Conservation (phyloP, 2,329 filamentous ascomycete genomes). For the Camillea tinctor region DNA sequence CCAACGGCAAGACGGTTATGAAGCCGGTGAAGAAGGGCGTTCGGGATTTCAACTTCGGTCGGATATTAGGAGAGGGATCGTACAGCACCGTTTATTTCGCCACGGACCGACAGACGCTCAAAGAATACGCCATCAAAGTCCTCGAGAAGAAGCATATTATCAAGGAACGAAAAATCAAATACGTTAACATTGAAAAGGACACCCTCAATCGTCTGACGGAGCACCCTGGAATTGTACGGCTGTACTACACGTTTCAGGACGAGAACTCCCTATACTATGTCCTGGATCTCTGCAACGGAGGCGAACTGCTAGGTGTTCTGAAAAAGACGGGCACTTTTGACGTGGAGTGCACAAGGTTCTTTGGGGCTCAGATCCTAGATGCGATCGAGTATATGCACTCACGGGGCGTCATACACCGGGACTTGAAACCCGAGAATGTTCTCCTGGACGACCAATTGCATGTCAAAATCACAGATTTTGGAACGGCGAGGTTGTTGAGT, state of each 20-base stretch:
- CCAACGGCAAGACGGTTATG: conserved; percentile 76
- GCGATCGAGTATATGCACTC: conserved; percentile 98
- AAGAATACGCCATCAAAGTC: conserved; percentile 97
- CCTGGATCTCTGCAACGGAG: conserved; percentile 86
- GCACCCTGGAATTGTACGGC: conserved; percentile 90
- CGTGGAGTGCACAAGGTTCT: conserved; percentile 90
- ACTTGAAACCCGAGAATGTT: conserved; percentile 96
- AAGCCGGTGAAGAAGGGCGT: conserved; percentile 94
- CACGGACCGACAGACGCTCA: conserved; percentile 88
- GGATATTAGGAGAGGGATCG: conserved; percentile 89
- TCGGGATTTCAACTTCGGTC: conserved; percentile 91
- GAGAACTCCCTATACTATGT: conserved; percentile 96
- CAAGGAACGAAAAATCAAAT: conserved; percentile 99
- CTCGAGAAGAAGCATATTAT: conserved; percentile 98
- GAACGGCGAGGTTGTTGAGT: conserved; percentile 90
- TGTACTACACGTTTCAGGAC: conserved; percentile 99
- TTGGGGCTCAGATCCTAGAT: conserved; percentile 92
- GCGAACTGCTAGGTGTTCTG: conserved; percentile 85
- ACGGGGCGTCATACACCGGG: conserved; percentile 91
- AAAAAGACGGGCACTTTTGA: conserved; percentile 96
- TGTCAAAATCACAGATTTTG: conserved; percentile 98
- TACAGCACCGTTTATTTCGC: conserved; percentile 95
- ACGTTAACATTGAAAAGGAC: conserved; percentile 99
- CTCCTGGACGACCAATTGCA: conserved; percentile 94
- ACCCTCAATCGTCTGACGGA: conserved; percentile 94